Percentiles rank a stretch among this genome's conserved stretches.
These are phyloP conservation scores for Suillus subluteus DNA, from an alignment of 768 basidiomycete genomes.

Conservation along the genomic window DNA sequence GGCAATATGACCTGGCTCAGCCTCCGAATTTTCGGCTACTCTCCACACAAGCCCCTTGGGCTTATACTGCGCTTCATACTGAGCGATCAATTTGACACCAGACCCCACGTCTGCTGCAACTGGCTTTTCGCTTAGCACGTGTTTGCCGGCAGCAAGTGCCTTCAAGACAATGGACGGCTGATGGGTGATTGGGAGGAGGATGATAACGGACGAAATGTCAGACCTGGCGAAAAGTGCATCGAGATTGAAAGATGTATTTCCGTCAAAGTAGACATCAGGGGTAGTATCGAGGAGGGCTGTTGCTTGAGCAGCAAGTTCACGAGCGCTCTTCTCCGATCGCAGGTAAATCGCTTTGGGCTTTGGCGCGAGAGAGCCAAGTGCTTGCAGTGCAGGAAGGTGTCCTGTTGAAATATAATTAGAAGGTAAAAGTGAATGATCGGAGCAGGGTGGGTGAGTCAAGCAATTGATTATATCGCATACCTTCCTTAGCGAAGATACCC, in stretches of 20 bases:
- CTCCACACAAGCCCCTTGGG: conserved; percentile 76
- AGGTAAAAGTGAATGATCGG: conserved; percentile 26
- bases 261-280: conserved; percentile 60
- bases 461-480: conserved; percentile 39
- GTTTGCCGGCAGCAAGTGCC: conserved; percentile 76
- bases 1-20: conserved; percentile 55
- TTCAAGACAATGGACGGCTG: conserved; percentile 71
- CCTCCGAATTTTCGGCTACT: conserved; percentile 79
- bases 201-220: conserved; percentile 74
- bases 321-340: conserved; percentile 65
- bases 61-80: conserved; percentile 67
- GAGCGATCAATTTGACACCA: conserved; percentile 65
- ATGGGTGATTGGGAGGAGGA: conserved; percentile 75
- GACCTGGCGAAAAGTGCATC: conserved; percentile 65
- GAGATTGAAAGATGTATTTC: conserved; percentile 38
- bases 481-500: conserved; percentile 78
- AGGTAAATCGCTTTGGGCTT: conserved; percentile 77
- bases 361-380: conserved; percentile 49
- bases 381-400: conserved; percentile 73
- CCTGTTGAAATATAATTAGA: conserved; percentile 45
- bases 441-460: conserved; percentile 3
- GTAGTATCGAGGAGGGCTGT: conserved; percentile 39
- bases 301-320: conserved; percentile 54
- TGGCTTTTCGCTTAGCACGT: conserved; percentile 90
- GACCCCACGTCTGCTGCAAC: conserved; percentile 69